These are phyloP conservation scores for Polygonum aviculare DNA, from an alignment of 148 eudicot genomes.

Conservation along the genomic window DNA sequence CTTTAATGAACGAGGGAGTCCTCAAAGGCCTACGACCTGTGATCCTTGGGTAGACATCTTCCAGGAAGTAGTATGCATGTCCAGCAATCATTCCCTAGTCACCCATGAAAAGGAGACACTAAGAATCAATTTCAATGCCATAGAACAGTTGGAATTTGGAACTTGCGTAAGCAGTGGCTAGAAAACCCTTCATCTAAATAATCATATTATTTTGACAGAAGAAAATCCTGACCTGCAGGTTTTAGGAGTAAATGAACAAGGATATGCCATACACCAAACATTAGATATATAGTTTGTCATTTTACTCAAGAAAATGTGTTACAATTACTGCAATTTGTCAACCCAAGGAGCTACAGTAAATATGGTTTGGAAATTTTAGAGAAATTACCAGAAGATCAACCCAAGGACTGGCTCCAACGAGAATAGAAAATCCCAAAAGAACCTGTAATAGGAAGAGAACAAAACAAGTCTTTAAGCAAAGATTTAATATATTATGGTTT, in stretches of 20 bases:
- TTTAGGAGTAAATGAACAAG: neutral
- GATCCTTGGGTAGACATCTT: slow-evolving; percentile 91
- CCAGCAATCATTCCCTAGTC: slow-evolving; percentile 96
- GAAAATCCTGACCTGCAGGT: neutral
- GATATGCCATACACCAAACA: neutral
- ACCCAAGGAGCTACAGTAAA: neutral
- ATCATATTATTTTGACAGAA: neutral
- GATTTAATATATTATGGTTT: neutral
- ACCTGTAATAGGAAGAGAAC: slow-evolving; percentile 38
- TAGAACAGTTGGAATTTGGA: neutral
- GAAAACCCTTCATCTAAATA: neutral
- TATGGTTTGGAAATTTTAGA: neutral
- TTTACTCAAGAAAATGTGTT: neutral
- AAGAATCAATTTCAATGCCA: neutral
- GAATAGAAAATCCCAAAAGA: slow-evolving; percentile 85
- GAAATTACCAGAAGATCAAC: slow-evolving; percentile 78
- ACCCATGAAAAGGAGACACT: neutral
- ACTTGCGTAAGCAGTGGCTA: neutral
- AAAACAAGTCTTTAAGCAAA: neutral
- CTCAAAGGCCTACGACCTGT: slow-evolving; percentile 82
- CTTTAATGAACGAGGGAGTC: slow-evolving; percentile 69
- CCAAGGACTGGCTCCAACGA: slow-evolving; percentile 99
- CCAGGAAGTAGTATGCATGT: slow-evolving; percentile 92
- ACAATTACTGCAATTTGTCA: no score
- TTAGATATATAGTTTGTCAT: neutral